Evolutionary conservation across 306 rosid species (phyloP), one percentile per base, ranked within the genome.

Genomic region (Casuarina glauca): DNA sequence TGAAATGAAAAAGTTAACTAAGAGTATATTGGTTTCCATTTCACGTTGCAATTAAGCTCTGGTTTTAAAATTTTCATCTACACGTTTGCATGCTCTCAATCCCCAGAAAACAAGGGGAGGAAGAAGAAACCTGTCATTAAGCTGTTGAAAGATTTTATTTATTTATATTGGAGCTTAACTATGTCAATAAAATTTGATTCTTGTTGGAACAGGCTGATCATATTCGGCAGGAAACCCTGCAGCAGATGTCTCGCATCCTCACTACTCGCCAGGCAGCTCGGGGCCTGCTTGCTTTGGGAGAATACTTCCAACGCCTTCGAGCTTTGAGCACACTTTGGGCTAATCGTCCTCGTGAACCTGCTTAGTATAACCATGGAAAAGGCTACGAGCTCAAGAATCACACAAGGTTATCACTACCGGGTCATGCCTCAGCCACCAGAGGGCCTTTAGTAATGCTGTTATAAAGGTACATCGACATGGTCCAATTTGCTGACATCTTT

Each of bases 251-350:
- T 46, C 83, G 90, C 79, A 89, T 95, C 82, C 91, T 95, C 4
- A 86, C 90, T 9, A 75, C 69, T 52, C 97, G 88, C 72, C 97
- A 95, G 81, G 83, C 88, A 32, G 97, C 93, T 45, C 85, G 87
- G 50, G 96, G 91, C 69, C 76, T 92, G 45, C 91, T 93, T 82
- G 89, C 81, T 42, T 76, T 95, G 74, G 97, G 97, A 9, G 97
- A 92, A 78, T 91, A 92, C 81, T 92, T 91, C 80, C 90, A 93
- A 71, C 92, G 97, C 48, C 73, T 95, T 26, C 81, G 97, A 57
- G 90, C 87, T 43, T 89, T 95, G 89, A 92, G 98, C 93, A 76
- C 80, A 5, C 91, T 89, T 32, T 95, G 96, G 97, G 87, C 86
- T 39, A 78, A 80, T 75, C 90, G 91, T 61, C 79, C 90, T 49